Evolutionary conservation across 768 basidiomycete genomes (phyloP), one percentile per base, ranked within the genome.

Genomic region (Ramaria rubella): DNA sequence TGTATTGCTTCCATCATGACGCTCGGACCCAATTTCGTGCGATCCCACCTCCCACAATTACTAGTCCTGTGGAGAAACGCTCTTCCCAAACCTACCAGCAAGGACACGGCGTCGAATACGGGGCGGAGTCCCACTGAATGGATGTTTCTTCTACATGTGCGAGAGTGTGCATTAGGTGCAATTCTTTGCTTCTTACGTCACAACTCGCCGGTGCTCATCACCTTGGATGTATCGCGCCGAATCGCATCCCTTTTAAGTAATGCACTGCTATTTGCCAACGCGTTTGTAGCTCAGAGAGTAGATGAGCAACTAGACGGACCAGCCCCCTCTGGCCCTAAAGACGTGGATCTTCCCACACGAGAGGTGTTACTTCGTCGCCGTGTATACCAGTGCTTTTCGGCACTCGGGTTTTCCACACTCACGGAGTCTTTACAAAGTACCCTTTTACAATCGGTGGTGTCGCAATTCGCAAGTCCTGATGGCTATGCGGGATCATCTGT

Each of bases 11-110:
- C 93, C 1, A 72, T 98, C 27, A 93, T 97, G 90, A 80, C 86
- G 2, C 82, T 96, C 6, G 95, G 94, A 0, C 91, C 90, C 3
- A 89, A 92, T 63, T 96, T 98, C 61, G 93, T 97, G 52, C 85
- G 91, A 17, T 82, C 92, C 0, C 94, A 99, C 68, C 80, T 98
- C 1, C 89, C 94, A 0, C 95, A 97, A 63, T 76, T 98, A 17
- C 79, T 98, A 38, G 92, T 98, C 0, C 80, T 99, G 3, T 99
- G 96, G 96, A 78, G 96, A 30, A 99, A 99, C 63, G 94, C 95
- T 1, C 77, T 99, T 0, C 94, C 96, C 1, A 99, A 98, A 69
- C 87, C 92, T 0, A 94, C 91, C 0, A 87, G 79, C 64, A 96
- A 96, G 68, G 95, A 98, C 63, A 75, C 82, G 0, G 70, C 75